Evolutionary conservation across 2,329 filamentous ascomycete genomes (phyloP).

Genomic region (Microdochium bolleyi): DNA sequence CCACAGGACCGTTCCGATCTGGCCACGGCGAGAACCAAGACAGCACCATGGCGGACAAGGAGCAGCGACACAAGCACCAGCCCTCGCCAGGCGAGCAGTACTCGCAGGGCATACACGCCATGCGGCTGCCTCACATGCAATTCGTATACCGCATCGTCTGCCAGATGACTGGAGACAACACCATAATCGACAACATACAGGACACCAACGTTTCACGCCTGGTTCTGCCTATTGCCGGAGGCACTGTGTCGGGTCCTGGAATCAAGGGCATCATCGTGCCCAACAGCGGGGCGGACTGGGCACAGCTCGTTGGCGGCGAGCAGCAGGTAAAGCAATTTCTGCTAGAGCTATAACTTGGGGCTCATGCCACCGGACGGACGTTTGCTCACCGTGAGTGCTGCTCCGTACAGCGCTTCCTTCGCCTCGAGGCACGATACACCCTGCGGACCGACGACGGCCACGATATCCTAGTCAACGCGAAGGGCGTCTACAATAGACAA

Average conservation of each 20-base stretch:
- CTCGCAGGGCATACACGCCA: constrained; percentile 4
- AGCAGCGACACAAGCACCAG: constrained; percentile 2
- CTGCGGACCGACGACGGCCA: constrained; percentile 10
- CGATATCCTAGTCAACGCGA: constrained; percentile 10
- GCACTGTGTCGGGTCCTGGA: constrained; percentile 8
- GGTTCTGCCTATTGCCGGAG: constrained; percentile 11
- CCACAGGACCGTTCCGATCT: no score
- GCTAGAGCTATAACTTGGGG: no score
- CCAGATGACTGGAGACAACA: constrained; percentile 8
- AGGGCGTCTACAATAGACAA: constrained; percentile 3
- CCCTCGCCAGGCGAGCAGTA: constrained; percentile 6
- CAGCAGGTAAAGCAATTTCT: constrained; percentile 2
- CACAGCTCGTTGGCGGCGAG: constrained; percentile 5
- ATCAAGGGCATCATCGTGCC: constrained; percentile 10
- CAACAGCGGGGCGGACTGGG: constrained; percentile 13
- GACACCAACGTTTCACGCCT: constrained; percentile 7
- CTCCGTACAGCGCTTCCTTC: constrained; percentile 3
- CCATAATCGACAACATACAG: constrained; percentile 8
- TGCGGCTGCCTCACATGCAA: constrained; percentile 11
- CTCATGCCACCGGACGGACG: no score
- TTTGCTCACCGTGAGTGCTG: no score
- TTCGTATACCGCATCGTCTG: constrained; percentile 13
- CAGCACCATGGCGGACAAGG: background rate
- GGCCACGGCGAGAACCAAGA: background rate
- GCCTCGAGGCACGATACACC: constrained; percentile 10